phyloP scores from a whole-genome alignment of 2,329 filamentous ascomycete genomes.

The Bertia moriformis region DNA sequence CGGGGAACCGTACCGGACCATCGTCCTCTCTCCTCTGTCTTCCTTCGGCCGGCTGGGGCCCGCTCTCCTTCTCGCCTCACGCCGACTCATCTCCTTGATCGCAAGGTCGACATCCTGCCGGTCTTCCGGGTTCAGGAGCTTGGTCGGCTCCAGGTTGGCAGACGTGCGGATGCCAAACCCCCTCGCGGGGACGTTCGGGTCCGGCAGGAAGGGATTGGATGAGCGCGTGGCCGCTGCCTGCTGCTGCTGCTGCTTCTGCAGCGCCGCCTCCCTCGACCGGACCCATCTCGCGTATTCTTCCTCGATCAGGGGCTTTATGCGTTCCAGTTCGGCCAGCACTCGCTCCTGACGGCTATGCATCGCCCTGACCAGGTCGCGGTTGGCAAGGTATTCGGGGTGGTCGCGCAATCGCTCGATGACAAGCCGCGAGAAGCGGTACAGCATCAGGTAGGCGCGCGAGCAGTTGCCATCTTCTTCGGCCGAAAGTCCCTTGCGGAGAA shows the following conservation, averaged over 20 bases:
- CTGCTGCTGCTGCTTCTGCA: conserved; percentile 12
- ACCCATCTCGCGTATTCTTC: conserved; percentile 56
- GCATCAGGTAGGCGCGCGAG: conserved; percentile 74
- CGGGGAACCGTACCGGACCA: not conserved
- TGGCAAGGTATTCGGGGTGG: conserved; percentile 63
- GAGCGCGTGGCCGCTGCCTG: conserved; percentile 6
- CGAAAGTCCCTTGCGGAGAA: too few relatives aligned
- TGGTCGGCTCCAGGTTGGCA: conserved; percentile 23
- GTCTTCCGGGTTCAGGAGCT: conserved; percentile 54
- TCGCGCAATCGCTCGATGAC: conserved; percentile 59
- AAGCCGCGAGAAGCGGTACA: conserved; percentile 81
- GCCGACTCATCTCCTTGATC: conserved; percentile 53
- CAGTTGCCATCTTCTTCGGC: conserved; percentile 77
- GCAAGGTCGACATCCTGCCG: conserved; percentile 64
- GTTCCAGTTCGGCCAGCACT: conserved; percentile 59
- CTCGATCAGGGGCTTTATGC: conserved; percentile 65
- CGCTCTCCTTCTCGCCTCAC: conserved; percentile 45
- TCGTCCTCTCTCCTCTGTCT: conserved; percentile 39
- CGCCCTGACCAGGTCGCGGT: conserved; percentile 43
- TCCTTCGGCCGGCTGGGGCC: conserved; percentile 38
- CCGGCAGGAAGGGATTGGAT: conserved; percentile 9
- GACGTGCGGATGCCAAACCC: conserved; percentile 47
- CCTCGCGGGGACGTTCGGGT: conserved; percentile 31
- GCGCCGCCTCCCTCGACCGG: conserved; percentile 29
- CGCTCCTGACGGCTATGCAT: conserved; percentile 32